Percentiles rank a stretch among this genome's conserved stretches.
Conservation (phyloP, 1,284 basidiomycete genomes). For the Ceratobasidium sp. region DNA sequence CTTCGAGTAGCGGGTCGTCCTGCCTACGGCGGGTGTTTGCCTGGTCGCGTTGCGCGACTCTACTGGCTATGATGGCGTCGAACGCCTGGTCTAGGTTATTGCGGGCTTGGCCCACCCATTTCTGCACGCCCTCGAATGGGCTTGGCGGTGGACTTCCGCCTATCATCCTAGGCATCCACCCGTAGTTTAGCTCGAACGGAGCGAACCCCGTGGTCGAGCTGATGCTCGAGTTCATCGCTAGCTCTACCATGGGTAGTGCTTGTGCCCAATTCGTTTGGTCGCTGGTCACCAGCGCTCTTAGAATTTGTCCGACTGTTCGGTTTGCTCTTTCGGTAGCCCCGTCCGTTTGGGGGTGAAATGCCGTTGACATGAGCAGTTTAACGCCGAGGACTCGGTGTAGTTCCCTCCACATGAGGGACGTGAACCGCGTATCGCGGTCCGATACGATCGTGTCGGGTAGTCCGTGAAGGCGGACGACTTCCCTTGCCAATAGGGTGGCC, state of each 20-base stretch:
- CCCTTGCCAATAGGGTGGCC: constrained; percentile 56
- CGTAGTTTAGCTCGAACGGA: constrained; percentile 54
- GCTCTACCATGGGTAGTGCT: constrained; percentile 56
- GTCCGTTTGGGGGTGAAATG: neutral
- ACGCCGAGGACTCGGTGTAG: constrained; percentile 54
- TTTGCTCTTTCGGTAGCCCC: constrained; percentile 1
- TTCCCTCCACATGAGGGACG: constrained; percentile 57
- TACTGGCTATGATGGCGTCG: constrained; percentile 48
- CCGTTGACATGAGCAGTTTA: constrained; percentile 55
- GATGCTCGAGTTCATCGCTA: constrained; percentile 52
- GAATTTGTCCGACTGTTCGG: constrained; percentile 51
- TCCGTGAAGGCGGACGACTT: constrained; percentile 57
- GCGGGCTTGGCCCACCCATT: constrained; percentile 35
- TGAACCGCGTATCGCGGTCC: constrained; percentile 58
- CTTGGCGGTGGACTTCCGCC: constrained; percentile 42
- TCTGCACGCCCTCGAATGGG: constrained; percentile 10
- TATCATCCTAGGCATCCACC: constrained; percentile 48
- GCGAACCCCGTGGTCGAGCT: constrained; percentile 52
- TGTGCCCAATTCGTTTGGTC: constrained; percentile 57
- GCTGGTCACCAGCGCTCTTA: constrained; percentile 52
- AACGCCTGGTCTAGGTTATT: constrained; percentile 51
- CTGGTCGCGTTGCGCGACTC: constrained; percentile 47
- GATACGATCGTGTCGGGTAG: constrained; percentile 57
- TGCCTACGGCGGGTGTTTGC: constrained; percentile 49
- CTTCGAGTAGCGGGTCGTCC: constrained; percentile 40